Base-by-base conservation (phyloP, 2,329 filamentous ascomycete species). In the Neonectria faginata region DNA sequence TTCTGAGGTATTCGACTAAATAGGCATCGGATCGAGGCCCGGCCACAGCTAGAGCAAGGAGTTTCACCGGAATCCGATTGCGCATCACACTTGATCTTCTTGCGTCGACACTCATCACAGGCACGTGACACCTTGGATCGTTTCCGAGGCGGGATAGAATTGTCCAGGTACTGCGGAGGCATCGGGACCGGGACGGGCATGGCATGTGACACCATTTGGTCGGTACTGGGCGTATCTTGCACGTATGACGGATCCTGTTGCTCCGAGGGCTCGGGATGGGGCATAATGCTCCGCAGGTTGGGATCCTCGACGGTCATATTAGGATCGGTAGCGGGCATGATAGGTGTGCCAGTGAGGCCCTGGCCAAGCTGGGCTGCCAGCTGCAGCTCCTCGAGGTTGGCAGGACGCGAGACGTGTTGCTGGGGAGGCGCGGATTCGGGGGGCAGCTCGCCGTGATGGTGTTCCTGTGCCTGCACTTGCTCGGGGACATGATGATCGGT, bases 1-100 rank as follows among this genome's bases (percentile, higher is more conserved):
- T 96, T 97, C 84, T 96, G 92, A 1, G 93, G 93, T 58, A 96
- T 90, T 55, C 94, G 88, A 78, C 92, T 97, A 76, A 97, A 97
- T 20, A 94, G 86, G 79, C 94, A 97, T 22, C 84, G 83, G n/a
- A 89, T 87, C n/a, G 87, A 87, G 8, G 92, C 90, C 57, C 93
- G 88, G 59, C 89, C 89, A 77, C 94, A 97, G 74, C 93, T 95
- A 3, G 91, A 92, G 74, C 94, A 97, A 6, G 91, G 89, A 63
- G 89, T 87, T 18, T 91, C 88, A 16, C 89, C 90, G 6, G 86
- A 86, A 75, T 97, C 92, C 9, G 90, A 90, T 65, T 88, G 87
- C 5, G 93, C 92, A 79, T 97, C 93, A 74, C 94, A 97, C 74
- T 93, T 92, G 64, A 97, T 93, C 82, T 95, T 97, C 79, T 97